Evolutionary conservation across 306 rosid species (phyloP).

Genomic region (Carpinus viminea): DNA sequence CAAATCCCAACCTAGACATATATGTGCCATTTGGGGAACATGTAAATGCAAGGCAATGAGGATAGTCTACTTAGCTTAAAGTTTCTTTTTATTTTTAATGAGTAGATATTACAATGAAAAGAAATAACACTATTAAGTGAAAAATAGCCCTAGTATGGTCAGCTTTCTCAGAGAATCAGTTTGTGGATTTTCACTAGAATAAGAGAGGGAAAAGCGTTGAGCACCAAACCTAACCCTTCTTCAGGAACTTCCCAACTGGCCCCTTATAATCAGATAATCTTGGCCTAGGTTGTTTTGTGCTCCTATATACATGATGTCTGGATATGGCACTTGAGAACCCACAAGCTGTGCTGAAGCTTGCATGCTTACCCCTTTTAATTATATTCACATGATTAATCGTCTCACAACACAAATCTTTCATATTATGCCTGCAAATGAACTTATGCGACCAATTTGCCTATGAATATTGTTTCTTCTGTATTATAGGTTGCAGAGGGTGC

Average conservation of each 20-base stretch:
- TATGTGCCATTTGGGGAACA: slow-evolving; percentile 6
- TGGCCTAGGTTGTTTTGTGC: slow-evolving; percentile 2
- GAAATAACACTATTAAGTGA: neutral
- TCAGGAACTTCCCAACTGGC: neutral
- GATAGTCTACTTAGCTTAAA: slow-evolving; percentile 16
- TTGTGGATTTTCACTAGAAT: neutral
- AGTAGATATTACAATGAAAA: neutral
- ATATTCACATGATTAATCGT: neutral
- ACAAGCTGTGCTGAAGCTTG: neutral
- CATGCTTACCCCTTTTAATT: neutral
- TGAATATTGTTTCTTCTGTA: neutral
- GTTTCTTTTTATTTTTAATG: neutral
- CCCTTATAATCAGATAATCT: neutral
- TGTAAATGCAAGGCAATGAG: neutral
- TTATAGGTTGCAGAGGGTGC: slow-evolving; percentile 98
- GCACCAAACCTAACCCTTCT: neutral
- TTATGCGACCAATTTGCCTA: neutral
- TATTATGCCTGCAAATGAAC: neutral
- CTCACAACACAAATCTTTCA: neutral
- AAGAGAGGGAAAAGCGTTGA: neutral
- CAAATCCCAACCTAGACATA: slow-evolving; percentile 12
- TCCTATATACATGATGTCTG: neutral
- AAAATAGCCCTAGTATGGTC: neutral
- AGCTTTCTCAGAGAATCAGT: neutral
- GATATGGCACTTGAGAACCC: neutral